A percentile compares a stretch with the other conserved stretches of the same genome.
Evolutionary conservation across 2,329 filamentous ascomycete genomes (phyloP).

Genomic region (Penicillium sp.): DNA sequence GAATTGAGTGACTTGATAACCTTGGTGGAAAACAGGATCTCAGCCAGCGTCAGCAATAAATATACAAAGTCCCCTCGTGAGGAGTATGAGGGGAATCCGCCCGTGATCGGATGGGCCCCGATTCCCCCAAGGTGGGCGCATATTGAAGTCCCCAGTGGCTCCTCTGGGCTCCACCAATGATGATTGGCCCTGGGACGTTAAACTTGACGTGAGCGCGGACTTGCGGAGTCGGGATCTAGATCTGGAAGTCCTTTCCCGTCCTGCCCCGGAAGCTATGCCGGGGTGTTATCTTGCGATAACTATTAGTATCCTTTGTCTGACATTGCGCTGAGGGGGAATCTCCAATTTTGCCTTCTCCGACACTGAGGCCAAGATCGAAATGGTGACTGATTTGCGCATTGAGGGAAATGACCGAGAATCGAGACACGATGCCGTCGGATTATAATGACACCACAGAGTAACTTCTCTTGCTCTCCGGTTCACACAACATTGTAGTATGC

Average conservation of each 20-base stretch:
- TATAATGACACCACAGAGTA: too few species aligned
- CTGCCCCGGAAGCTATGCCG: not conserved
- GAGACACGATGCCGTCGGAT: too few species aligned
- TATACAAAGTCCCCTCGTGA: not conserved
- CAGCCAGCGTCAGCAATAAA: not conserved
- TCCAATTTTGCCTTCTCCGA: not conserved
- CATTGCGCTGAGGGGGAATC: not conserved
- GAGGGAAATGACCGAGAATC: too few species aligned
- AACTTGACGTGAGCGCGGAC: not conserved
- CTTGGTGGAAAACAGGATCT: not conserved
- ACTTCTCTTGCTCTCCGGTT: too few species aligned
- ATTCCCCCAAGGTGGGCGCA: not conserved
- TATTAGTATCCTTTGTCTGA: not conserved
- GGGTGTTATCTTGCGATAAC: not conserved
- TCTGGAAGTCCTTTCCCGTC: constrained; percentile 5
- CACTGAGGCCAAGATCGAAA: not conserved
- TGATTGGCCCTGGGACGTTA: not conserved
- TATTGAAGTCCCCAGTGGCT: not conserved
- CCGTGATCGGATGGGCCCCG: not conserved
- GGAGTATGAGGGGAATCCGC: not conserved
- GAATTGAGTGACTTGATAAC: not conserved
- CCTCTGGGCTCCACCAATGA: not conserved
- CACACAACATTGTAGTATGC: not conserved
- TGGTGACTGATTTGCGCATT: too few species aligned
- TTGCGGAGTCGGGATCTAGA: not conserved